Percentiles rank a stretch among this genome's conserved stretches.
Evolutionary conservation across 371 early-diverging fungal species (phyloP).

Genomic region (Mucor irregularis): DNA sequence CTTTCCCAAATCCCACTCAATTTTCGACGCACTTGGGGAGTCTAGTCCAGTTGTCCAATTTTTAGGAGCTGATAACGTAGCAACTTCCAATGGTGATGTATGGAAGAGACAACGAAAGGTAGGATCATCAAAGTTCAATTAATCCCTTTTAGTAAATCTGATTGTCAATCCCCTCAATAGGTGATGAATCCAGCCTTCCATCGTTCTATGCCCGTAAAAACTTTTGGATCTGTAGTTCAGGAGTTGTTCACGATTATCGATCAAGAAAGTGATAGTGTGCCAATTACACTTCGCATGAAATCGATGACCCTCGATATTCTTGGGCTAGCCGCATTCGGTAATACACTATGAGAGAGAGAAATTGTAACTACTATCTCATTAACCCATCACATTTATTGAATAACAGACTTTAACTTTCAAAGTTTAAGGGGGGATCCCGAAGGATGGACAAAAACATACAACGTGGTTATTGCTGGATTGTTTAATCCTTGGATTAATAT

Average conservation of each 20-base stretch:
- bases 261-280: slow-evolving; percentile 1
- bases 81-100: slow-evolving; percentile 30
- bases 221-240: slow-evolving; percentile 24
- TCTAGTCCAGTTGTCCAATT: slow-evolving; percentile 17
- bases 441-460: slow-evolving; percentile 29
- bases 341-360: not conserved
- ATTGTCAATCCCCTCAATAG: not conserved
- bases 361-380: not conserved
- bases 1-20: slow-evolving; percentile 12
- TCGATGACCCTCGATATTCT: slow-evolving; percentile 36
- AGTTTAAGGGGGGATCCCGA: slow-evolving; percentile 28
- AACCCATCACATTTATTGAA: slow-evolving; percentile 7
- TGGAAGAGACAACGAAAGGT: slow-evolving; percentile 45
- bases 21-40: slow-evolving; percentile 6
- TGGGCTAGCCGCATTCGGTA: slow-evolving; percentile 41
- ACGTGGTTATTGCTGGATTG: slow-evolving; percentile 10
- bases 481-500: slow-evolving; percentile 13
- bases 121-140: not conserved
- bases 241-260: slow-evolving; percentile 25
- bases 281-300: slow-evolving; percentile 17
- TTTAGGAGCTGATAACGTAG: slow-evolving; percentile 31
- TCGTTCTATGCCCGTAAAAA: slow-evolving; percentile 31
- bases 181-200: slow-evolving; percentile 44
- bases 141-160: not conserved
- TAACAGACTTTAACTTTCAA: slow-evolving; percentile 36